Evolutionary conservation across 2,329 filamentous ascomycete species (phyloP).

Genomic region (Annulohypoxylon truncatum): DNA sequence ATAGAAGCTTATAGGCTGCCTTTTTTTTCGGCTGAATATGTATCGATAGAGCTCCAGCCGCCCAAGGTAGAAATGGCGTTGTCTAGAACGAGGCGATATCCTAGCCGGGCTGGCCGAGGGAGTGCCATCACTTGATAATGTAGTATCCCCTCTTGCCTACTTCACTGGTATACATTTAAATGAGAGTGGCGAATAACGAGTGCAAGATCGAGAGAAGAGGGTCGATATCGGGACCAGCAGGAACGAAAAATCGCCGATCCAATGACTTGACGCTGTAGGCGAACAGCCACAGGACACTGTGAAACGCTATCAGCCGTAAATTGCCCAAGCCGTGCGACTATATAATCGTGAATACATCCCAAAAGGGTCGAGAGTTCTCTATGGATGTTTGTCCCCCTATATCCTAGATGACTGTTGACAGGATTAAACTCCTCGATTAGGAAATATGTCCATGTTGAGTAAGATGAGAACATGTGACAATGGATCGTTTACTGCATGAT

Average conservation of each 20-base stretch:
- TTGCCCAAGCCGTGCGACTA: slow-evolving; percentile 41
- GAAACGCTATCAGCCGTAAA: slow-evolving; percentile 28
- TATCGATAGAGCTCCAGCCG: slow-evolving; percentile 20
- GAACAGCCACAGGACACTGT: slow-evolving; percentile 42
- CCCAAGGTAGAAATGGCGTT: slow-evolving; percentile 10
- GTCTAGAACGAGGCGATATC: slow-evolving; percentile 9
- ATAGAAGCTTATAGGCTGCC: not conserved
- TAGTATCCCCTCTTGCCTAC: slow-evolving; percentile 24
- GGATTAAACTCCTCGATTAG: slow-evolving; percentile 2
- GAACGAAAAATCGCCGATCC: slow-evolving; percentile 33
- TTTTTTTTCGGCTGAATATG: not conserved
- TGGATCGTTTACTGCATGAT: not conserved
- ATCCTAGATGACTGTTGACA: not conserved
- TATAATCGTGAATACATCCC: slow-evolving; percentile 19
- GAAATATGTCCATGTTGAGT: slow-evolving; percentile 6
- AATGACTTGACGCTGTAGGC: slow-evolving; percentile 46
- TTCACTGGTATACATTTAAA: not conserved
- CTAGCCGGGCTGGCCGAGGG: slow-evolving; percentile 22
- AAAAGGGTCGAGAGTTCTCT: slow-evolving; percentile 14
- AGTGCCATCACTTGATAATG: slow-evolving; percentile 13
- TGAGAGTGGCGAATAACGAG: slow-evolving; percentile 21
- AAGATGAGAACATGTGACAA: slow-evolving; percentile 1
- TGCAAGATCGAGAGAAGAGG: slow-evolving; percentile 32
- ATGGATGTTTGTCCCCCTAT: slow-evolving; percentile 15
- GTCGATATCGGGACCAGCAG: slow-evolving; percentile 31